phyloP scores from a whole-genome alignment of 495 filamentous ascomycete species.

The Hamigera avellanea region DNA sequence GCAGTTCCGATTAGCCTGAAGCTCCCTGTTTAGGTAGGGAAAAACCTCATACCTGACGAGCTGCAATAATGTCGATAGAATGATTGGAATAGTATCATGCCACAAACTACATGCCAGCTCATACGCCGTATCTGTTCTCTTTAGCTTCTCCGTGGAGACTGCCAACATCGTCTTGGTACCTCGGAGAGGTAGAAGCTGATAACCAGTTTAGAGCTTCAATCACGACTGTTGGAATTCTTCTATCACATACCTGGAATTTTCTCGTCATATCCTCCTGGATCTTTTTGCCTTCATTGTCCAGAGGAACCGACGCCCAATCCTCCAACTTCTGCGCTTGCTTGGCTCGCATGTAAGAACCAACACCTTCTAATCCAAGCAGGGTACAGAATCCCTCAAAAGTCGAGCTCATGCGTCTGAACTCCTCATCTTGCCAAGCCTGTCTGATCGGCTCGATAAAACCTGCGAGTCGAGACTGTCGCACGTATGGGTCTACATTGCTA shows the following conservation, averaged over 20 bases:
- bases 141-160: conserved; percentile 79
- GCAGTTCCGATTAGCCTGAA: conserved; percentile 9
- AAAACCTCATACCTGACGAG: conserved; percentile 53
- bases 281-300: conserved; percentile 69
- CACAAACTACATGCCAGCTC: conserved; percentile 65
- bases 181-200: conserved; percentile 64
- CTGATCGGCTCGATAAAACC: conserved; percentile 70
- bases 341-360: conserved; percentile 65
- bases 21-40: neutral
- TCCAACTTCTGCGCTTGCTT: conserved; percentile 61
- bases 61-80: conserved; percentile 77
- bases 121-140: conserved; percentile 54
- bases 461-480: conserved; percentile 52
- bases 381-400: conserved; percentile 70
- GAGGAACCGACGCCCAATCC: conserved; percentile 68
- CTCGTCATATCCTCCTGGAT: conserved; percentile 59
- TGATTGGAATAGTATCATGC: conserved; percentile 68
- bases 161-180: conserved; percentile 82
- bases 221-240: no score
- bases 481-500: conserved; percentile 53
- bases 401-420: conserved; percentile 55
- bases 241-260: conserved; percentile 49
- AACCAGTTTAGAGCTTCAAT: conserved; percentile 2
- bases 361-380: conserved; percentile 64
- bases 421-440: conserved; percentile 64